phyloP scores from a whole-genome alignment of 2,329 filamentous ascomycete genomes.

The Botrytis pseudocinerea region DNA sequence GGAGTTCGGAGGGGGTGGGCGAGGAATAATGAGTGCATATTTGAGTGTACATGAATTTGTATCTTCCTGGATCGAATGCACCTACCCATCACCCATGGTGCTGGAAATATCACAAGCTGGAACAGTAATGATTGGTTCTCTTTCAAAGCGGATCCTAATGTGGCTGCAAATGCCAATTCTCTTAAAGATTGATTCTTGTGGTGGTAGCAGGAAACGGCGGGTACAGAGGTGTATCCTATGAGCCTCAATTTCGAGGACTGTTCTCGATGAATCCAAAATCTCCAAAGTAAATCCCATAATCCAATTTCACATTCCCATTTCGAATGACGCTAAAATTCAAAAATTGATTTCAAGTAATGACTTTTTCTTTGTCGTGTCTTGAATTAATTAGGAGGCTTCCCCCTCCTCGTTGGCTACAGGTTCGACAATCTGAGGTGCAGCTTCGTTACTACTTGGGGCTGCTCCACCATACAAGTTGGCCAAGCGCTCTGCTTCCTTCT shows the following conservation, averaged over 20 bases:
- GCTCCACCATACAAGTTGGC: conserved; percentile 30
- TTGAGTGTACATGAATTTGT: neutral
- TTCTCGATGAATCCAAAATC: neutral
- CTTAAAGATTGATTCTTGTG: neutral
- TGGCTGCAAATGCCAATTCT: neutral
- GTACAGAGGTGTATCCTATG: neutral
- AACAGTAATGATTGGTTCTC: neutral
- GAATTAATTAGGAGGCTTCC: conserved; percentile 30
- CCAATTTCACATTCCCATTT: conserved; percentile 23
- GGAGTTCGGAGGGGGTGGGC: neutral
- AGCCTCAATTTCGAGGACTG: neutral
- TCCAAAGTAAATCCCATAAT: conserved; percentile 2
- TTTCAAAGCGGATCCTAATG: neutral
- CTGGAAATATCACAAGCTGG: neutral
- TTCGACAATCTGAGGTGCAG: conserved; percentile 25
- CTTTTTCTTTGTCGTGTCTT: conserved; percentile 19
- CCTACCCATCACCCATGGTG: neutral
- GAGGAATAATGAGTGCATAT: neutral
- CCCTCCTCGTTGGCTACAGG: conserved; percentile 26
- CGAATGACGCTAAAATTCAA: conserved; percentile 35
- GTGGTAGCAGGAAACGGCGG: neutral
- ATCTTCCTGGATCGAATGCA: neutral
- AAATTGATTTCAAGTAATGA: conserved; percentile 14
- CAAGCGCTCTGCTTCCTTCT: conserved; percentile 75
- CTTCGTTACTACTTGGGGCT: conserved; percentile 30